Evolutionary conservation across 768 basidiomycete genomes (phyloP).

Genomic region (Lentinula sp.): DNA sequence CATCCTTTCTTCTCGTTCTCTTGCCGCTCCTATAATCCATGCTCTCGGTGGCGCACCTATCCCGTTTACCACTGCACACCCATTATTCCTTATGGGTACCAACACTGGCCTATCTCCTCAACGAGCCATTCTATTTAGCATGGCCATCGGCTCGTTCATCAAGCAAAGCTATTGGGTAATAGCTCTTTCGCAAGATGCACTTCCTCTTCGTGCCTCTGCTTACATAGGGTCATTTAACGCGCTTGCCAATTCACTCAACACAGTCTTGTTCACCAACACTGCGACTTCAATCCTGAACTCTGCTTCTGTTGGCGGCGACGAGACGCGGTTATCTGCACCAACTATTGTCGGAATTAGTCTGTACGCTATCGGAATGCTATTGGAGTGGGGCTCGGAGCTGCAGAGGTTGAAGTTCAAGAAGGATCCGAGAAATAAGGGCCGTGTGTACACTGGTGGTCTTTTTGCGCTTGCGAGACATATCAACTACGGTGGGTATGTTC

Average conservation of each 20-base stretch:
- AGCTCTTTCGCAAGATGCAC: not conserved
- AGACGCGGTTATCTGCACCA: not conserved
- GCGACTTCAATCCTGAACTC: conserved; percentile 1
- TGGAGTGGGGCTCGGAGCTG: conserved; percentile 3
- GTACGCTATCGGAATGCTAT: not conserved
- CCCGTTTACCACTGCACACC: not conserved
- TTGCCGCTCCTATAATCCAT: not conserved
- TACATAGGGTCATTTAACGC: not conserved
- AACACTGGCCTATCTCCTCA: not conserved
- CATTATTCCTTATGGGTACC: not conserved
- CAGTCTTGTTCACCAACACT: not conserved
- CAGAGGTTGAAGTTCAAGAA: conserved; percentile 4
- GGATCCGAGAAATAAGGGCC: conserved; percentile 10
- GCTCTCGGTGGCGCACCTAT: not conserved
- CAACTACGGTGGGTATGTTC: conserved; percentile 18
- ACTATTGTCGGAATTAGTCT: not conserved
- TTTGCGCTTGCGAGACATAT: conserved; percentile 19
- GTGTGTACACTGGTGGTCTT: conserved; percentile 15
- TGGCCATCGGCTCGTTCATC: conserved; percentile 1
- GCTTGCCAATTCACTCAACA: not conserved
- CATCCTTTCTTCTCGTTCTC: not conserved
- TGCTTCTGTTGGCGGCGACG: not conserved
- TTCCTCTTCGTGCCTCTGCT: not conserved
- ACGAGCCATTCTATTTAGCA: not conserved
- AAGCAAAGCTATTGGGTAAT: conserved; percentile 1